These are phyloP conservation scores for Colletotrichum tanaceti DNA, from an alignment of 2,329 filamentous ascomycete species.

Conservation along the genomic window DNA sequence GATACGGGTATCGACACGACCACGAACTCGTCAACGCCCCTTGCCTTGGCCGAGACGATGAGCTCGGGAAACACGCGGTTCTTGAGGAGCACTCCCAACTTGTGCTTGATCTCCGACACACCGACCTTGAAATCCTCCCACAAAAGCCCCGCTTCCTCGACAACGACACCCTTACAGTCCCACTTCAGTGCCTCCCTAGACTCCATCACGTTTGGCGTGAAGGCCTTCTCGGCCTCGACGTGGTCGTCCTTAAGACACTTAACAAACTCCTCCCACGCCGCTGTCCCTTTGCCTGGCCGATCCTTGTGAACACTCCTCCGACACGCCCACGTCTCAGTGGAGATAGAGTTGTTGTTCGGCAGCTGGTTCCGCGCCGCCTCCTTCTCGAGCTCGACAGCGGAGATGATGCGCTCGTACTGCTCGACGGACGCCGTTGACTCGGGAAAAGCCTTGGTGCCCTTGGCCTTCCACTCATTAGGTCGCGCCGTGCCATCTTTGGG, in stretches of 20 bases:
- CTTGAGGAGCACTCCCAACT: slow-evolving; percentile 64
- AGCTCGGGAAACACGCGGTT: slow-evolving; percentile 75
- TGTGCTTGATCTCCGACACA: slow-evolving; percentile 75
- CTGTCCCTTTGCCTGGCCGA: slow-evolving; percentile 62
- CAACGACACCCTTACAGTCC: slow-evolving; percentile 57
- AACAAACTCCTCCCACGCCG: slow-evolving; percentile 73
- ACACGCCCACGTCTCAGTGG: slow-evolving; percentile 70
- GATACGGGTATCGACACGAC: slow-evolving; percentile 68
- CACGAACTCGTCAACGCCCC: slow-evolving; percentile 60
- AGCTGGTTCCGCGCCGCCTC: slow-evolving; percentile 51
- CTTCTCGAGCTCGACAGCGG: slow-evolving; percentile 56
- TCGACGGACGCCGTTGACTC: slow-evolving; percentile 64
- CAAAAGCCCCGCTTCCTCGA: slow-evolving; percentile 50
- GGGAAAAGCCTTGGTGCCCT: slow-evolving; percentile 60
- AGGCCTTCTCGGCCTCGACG: slow-evolving; percentile 54
- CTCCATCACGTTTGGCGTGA: slow-evolving; percentile 53
- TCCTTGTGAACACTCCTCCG: slow-evolving; percentile 72
- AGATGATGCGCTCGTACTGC: slow-evolving; percentile 63
- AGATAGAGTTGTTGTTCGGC: slow-evolving; percentile 41
- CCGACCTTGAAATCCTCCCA: slow-evolving; percentile 63
- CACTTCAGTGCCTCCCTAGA: slow-evolving; percentile 55
- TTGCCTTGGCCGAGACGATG: slow-evolving; percentile 65
- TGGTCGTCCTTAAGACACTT: slow-evolving; percentile 65
- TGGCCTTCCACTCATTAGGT: slow-evolving; percentile 62
- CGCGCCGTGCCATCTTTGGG: slow-evolving; percentile 51